Conservation (phyloP, 2,329 filamentous ascomycete species). For the Plenodomus biglobosus region DNA sequence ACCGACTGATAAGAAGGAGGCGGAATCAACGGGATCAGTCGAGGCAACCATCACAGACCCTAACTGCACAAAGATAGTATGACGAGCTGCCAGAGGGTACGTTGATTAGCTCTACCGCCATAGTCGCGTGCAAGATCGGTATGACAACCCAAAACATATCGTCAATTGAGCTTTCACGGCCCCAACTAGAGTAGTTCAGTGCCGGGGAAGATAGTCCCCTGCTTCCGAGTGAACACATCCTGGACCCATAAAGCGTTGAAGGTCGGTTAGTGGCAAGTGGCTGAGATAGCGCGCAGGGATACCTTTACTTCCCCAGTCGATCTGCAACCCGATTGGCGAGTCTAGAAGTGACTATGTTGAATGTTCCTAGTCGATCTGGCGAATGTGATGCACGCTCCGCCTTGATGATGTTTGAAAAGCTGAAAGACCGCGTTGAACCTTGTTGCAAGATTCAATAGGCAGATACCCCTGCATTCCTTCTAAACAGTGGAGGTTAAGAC, state of each 20-base stretch:
- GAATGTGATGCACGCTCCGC: conserved; percentile 13
- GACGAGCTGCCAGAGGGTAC: conserved; percentile 26
- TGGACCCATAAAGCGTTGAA: conserved; percentile 23
- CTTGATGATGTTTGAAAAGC: conserved; percentile 15
- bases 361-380: neutral
- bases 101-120: conserved; percentile 42
- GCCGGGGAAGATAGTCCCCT: conserved; percentile 34
- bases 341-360: conserved; percentile 17
- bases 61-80: conserved; percentile 23
- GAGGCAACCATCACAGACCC: conserved; percentile 13
- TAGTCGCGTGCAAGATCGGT: conserved; percentile 35
- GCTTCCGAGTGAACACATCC: conserved; percentile 33
- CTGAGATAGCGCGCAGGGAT: conserved; percentile 28
- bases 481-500: neutral
- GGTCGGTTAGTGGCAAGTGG: conserved; percentile 30
- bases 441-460: conserved; percentile 5
- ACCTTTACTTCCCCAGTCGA: conserved; percentile 23
- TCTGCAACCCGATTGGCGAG: conserved; percentile 41
- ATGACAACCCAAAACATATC: conserved; percentile 14
- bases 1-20: conserved; percentile 17
- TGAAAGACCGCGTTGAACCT: conserved; percentile 7
- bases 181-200: conserved; percentile 25
- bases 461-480: conserved; percentile 15
- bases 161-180: conserved; percentile 18
- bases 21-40: conserved; percentile 16